These are phyloP conservation scores for Metarhizium brunneum DNA, from an alignment of 2,329 filamentous ascomycete species.

Conservation along the genomic window DNA sequence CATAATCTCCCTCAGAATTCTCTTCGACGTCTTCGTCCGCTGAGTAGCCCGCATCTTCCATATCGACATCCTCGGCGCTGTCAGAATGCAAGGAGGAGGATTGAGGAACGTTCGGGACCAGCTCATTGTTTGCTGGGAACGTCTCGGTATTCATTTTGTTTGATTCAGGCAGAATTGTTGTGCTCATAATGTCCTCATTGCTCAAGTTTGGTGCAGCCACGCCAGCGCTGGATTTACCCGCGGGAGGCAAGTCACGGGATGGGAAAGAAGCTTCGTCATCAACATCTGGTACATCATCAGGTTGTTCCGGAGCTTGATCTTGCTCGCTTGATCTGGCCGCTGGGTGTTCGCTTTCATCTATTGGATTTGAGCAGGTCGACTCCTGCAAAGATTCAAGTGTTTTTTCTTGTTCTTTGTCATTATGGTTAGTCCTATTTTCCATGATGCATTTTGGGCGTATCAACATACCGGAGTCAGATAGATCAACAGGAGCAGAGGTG, in stretches of 20 bases:
- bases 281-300: background rate
- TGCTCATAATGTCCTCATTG: background rate
- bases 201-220: background rate
- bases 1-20: slow-evolving; percentile 40
- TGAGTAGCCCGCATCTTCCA: slow-evolving; percentile 12
- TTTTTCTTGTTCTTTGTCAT: background rate
- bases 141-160: background rate
- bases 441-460: background rate
- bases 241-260: background rate
- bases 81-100: background rate
- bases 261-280: background rate
- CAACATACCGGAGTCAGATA: background rate
- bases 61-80: slow-evolving; percentile 7
- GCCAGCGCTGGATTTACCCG: background rate
- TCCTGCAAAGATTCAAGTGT: background rate
- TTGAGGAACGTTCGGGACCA: background rate
- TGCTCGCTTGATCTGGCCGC: background rate
- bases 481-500: background rate
- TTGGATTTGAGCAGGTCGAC: background rate
- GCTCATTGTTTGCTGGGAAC: background rate
- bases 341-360: background rate
- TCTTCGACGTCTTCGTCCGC: slow-evolving; percentile 31
- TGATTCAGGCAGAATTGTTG: background rate
- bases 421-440: background rate
- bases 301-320: background rate